Percentiles rank a stretch among this genome's conserved stretches.
Evolutionary conservation across 1,139 yeast genomes (phyloP).

Genomic region (Taiozyma sp.): DNA sequence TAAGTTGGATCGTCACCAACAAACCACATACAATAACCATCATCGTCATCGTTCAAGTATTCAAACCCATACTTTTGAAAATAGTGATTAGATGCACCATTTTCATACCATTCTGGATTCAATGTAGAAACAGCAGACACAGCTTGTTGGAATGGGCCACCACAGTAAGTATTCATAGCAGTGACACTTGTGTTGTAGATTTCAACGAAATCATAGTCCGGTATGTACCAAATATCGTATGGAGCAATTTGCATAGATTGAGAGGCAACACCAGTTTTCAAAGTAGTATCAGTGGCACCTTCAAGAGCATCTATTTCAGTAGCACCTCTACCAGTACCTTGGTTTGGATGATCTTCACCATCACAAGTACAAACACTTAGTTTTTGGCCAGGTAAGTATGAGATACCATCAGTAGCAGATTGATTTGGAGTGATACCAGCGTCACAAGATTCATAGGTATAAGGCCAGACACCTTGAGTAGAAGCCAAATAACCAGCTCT

Average conservation of each 20-base stretch:
- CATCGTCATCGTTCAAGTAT: conserved; percentile 54
- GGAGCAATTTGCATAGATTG: conserved; percentile 86
- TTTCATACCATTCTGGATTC: conserved; percentile 72
- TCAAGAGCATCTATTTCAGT: conserved; percentile 61
- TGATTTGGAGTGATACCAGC: conserved; percentile 65
- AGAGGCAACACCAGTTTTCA: conserved; percentile 48
- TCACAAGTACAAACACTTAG: conserved; percentile 51
- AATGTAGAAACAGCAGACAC: conserved; percentile 68
- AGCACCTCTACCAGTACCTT: conserved; percentile 57
- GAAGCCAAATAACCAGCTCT: conserved; percentile 60
- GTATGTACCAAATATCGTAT: conserved; percentile 78
- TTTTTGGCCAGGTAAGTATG: conserved; percentile 54
- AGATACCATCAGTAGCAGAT: conserved; percentile 55
- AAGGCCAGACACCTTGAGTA: conserved; percentile 64
- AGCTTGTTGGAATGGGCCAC: conserved; percentile 86
- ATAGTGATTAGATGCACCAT: conserved; percentile 37
- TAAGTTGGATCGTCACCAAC: conserved; percentile 66
- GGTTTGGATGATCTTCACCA: conserved; percentile 54
- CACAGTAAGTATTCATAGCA: conserved; percentile 68
- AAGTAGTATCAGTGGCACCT: conserved; percentile 52
- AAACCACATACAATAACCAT: conserved; percentile 80
- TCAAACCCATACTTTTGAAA: conserved; percentile 80
- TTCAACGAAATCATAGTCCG: conserved; percentile 68
- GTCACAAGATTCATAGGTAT: conserved; percentile 53
- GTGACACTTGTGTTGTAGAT: conserved; percentile 57